Evolutionary conservation across 768 basidiomycete species (phyloP).

Genomic region (Amanita exitialis): DNA sequence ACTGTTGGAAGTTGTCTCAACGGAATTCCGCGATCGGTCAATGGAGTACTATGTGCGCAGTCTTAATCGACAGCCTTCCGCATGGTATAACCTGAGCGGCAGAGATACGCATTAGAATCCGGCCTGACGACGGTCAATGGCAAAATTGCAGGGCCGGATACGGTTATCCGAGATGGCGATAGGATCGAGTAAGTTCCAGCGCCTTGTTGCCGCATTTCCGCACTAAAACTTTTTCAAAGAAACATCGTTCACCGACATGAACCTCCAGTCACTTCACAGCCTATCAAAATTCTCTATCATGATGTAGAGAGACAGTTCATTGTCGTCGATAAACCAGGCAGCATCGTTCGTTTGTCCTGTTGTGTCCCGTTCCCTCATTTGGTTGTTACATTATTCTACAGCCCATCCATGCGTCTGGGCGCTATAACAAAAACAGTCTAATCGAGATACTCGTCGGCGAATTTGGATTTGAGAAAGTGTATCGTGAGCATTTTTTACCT

Average conservation of each 20-base stretch:
- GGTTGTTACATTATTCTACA: conserved; percentile 18
- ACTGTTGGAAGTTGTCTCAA: conserved; percentile 84
- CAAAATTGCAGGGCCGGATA: conserved; percentile 68
- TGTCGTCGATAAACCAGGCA: conserved; percentile 94
- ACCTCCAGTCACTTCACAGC: conserved; percentile 82
- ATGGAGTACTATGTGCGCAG: conserved; percentile 90
- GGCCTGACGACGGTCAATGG: conserved; percentile 96
- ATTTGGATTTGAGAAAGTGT: conserved; percentile 71
- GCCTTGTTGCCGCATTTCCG: conserved; percentile 9
- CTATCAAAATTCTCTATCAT: conserved; percentile 69
- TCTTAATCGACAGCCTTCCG: neutral
- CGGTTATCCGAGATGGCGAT: conserved; percentile 79
- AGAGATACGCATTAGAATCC: conserved; percentile 63
- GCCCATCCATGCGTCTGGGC: conserved; percentile 89
- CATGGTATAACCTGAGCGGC: neutral
- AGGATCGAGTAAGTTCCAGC: conserved; percentile 57
- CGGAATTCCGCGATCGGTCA: conserved; percentile 88
- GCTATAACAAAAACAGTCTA: conserved; percentile 84
- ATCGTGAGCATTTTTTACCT: conserved; percentile 47
- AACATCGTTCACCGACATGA: conserved; percentile 96
- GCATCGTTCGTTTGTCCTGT: conserved; percentile 62
- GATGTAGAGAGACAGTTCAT: conserved; percentile 78
- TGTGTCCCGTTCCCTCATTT: conserved; percentile 4
- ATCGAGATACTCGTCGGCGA: conserved; percentile 81
- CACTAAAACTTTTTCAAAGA: conserved; percentile 26